Percentiles rank a stretch among this genome's conserved stretches.
Evolutionary conservation across 306 rosid genomes (phyloP).

Genomic region (Cicer bijugum): DNA sequence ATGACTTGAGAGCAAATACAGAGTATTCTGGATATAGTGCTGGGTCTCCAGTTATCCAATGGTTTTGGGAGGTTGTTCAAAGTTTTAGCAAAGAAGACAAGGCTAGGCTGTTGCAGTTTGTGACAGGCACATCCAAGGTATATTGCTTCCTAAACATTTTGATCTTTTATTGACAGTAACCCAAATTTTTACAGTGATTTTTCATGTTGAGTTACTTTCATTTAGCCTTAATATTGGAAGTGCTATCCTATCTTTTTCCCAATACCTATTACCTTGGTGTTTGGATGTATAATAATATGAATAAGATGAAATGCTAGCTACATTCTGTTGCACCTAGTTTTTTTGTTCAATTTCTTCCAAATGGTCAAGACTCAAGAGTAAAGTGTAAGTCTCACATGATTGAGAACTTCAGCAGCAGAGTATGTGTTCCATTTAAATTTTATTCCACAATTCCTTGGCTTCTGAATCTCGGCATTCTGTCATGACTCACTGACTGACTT

Average conservation of each 20-base stretch:
- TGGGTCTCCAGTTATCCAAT: constrained; percentile 84
- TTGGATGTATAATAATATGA: constrained; percentile 7
- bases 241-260: background rate
- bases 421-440: background rate
- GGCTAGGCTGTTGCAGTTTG: constrained; percentile 97
- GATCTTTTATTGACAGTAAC: constrained; percentile 1
- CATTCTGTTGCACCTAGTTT: background rate
- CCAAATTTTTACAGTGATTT: constrained; percentile 11
- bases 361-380: background rate
- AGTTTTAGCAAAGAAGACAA: constrained; percentile 94
- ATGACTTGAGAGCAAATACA: constrained; percentile 93
- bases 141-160: constrained; percentile 9
- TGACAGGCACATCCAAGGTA: constrained; percentile 99
- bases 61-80: constrained; percentile 98
- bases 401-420: constrained; percentile 24
- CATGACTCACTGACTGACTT: constrained; percentile 3
- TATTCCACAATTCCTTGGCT: background rate
- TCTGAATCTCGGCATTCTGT: background rate
- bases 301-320: constrained; percentile 9
- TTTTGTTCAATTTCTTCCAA: constrained; percentile 22
- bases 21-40: constrained; percentile 92
- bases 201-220: background rate
- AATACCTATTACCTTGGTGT: constrained; percentile 5
- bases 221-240: constrained; percentile 10
- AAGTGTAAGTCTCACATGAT: constrained; percentile 1